phyloP scores from a whole-genome alignment of 2,329 filamentous ascomycete genomes.

The Lasiodiplodia theobromae region DNA sequence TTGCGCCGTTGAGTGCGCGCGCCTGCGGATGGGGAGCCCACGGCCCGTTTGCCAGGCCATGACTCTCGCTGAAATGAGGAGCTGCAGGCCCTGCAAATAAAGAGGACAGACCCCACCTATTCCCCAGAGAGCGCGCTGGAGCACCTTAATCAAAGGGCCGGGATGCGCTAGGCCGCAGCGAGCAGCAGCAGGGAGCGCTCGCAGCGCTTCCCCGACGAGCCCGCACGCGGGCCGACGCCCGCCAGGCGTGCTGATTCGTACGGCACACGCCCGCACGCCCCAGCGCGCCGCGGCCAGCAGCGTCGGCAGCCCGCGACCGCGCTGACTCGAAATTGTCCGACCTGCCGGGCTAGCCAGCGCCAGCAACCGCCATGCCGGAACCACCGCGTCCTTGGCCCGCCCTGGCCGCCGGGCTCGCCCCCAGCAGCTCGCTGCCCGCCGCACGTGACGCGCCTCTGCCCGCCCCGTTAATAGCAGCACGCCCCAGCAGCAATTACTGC shows the following conservation, averaged over 20 bases:
- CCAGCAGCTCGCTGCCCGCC: neutral
- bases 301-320: neutral
- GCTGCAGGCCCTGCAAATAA: constrained; percentile 25
- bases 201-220: constrained; percentile 18
- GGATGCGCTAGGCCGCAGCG: constrained; percentile 20
- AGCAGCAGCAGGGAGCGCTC: constrained; percentile 16
- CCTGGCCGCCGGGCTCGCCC: constrained; percentile 16
- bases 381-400: constrained; percentile 15
- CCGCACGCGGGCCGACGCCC: constrained; percentile 22
- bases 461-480: constrained; percentile 6
- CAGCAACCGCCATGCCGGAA: constrained; percentile 13
- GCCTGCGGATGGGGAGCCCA: constrained; percentile 16
- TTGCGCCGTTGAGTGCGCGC: constrained; percentile 23
- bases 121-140: constrained; percentile 26
- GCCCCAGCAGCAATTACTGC: constrained; percentile 8
- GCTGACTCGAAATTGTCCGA: constrained; percentile 23
- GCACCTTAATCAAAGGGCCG: constrained; percentile 29
- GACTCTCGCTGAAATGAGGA: constrained; percentile 27
- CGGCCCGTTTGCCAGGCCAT: constrained; percentile 22
- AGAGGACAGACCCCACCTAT: constrained; percentile 27
- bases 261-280: neutral
- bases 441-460: constrained; percentile 6
- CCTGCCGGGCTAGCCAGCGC: constrained; percentile 8
- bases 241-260: constrained; percentile 18
- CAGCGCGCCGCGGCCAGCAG: neutral